phyloP scores from a whole-genome alignment of 2,329 filamentous ascomycete genomes.

The Aaosphaeria pasadenensis region DNA sequence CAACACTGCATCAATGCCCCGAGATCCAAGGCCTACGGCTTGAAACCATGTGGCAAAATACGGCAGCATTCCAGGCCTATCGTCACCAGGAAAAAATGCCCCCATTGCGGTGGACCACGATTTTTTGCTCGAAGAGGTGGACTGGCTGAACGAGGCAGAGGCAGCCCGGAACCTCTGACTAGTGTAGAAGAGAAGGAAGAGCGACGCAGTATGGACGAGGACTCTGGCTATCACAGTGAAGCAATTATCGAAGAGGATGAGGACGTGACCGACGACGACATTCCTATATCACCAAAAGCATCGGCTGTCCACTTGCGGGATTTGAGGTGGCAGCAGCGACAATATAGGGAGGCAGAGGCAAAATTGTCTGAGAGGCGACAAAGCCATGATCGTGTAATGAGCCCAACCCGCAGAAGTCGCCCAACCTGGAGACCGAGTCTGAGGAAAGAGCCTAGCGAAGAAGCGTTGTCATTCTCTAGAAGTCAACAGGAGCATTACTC shows the following conservation, averaged over 20 bases:
- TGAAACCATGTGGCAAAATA: conserved; percentile 13
- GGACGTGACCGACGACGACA: conserved; percentile 8
- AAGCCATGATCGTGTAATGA: not conserved
- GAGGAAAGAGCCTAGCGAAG: conserved; percentile 16
- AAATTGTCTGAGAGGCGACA: not conserved
- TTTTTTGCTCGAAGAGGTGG: conserved; percentile 24
- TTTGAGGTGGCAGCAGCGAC: not conserved
- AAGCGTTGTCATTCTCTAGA: conserved; percentile 2
- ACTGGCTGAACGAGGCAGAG: conserved; percentile 20
- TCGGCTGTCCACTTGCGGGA: not conserved
- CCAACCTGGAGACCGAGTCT: conserved; percentile 23
- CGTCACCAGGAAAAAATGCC: conserved; percentile 13
- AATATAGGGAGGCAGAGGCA: not conserved
- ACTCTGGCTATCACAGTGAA: conserved; percentile 18
- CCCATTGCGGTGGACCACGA: conserved; percentile 15
- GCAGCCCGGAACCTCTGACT: conserved; percentile 3
- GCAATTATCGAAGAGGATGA: conserved; percentile 17
- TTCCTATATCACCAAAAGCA: conserved; percentile 1
- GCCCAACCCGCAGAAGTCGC: conserved; percentile 7
- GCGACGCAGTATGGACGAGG: not conserved
- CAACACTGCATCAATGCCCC: conserved; percentile 20
- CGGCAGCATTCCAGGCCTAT: conserved; percentile 17
- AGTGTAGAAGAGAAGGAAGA: not conserved
- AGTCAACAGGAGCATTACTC: conserved; percentile 7
- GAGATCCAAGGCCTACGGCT: conserved; percentile 4